These are phyloP conservation scores for Cotoneaster glaucophyllus DNA, from an alignment of 306 rosid species.

Conservation along the genomic window DNA sequence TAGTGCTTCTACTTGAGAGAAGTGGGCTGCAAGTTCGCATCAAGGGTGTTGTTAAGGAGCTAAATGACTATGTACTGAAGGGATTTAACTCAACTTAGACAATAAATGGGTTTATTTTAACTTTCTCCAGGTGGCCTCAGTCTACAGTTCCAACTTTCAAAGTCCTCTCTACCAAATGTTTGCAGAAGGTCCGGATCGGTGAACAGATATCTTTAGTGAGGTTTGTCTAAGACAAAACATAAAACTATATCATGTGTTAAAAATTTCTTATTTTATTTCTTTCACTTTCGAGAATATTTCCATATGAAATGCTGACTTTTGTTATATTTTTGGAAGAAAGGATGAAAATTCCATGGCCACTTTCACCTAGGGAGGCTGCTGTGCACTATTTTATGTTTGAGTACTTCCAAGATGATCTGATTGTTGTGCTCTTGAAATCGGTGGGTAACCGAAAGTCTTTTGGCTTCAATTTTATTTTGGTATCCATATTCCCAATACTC, in stretches of 20 bases:
- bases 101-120: conserved; percentile 8
- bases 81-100: not conserved
- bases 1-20: not conserved
- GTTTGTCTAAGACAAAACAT: conserved; percentile 36
- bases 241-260: not conserved
- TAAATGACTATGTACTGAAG: not conserved
- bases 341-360: conserved; percentile 92
- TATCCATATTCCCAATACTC: not conserved
- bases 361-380: conserved; percentile 78
- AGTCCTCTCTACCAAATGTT: conserved; percentile 46
- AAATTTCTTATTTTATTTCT: not conserved
- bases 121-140: conserved; percentile 86
- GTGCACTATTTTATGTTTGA: conserved; percentile 77
- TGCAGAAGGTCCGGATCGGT: conserved; percentile 59
- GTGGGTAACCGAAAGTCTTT: conserved; percentile 26
- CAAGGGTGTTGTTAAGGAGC: not conserved
- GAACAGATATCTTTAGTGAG: conserved; percentile 80
- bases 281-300: conserved; percentile 5
- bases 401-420: conserved; percentile 74
- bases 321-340: conserved; percentile 73
- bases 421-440: conserved; percentile 72
- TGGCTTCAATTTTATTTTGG: not conserved
- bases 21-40: not conserved
- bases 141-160: conserved; percentile 65
- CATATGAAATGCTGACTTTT: conserved; percentile 35